Evolutionary conservation across 805 yeast species (phyloP).

Genomic region (Limtongia smithiae): DNA sequence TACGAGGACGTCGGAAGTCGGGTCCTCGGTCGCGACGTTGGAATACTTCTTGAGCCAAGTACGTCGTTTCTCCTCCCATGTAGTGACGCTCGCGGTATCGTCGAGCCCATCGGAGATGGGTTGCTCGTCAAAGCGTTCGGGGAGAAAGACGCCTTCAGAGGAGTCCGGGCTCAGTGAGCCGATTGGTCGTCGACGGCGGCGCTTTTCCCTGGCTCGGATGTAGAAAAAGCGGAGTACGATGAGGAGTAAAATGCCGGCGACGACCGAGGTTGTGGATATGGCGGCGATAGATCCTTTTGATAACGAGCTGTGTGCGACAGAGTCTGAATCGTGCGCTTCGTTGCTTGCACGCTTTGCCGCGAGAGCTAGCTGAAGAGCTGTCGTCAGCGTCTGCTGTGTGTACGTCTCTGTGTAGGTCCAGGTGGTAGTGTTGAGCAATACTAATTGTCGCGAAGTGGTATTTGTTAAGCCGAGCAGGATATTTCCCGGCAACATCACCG

Average conservation of each 20-base stretch:
- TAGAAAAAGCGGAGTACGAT: conserved; percentile 36
- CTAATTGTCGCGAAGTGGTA: conserved; percentile 3
- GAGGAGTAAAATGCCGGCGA: conserved; percentile 39
- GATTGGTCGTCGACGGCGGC: conserved; percentile 25
- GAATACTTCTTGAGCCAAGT: conserved; percentile 14
- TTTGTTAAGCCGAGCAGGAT: conserved; percentile 28
- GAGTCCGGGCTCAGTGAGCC: conserved; percentile 25
- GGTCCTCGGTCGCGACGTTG: background rate
- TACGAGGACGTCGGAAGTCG: background rate
- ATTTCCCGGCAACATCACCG: conserved; percentile 37
- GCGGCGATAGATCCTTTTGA: conserved; percentile 43
- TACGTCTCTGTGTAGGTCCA: conserved; percentile 16
- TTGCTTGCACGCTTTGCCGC: background rate
- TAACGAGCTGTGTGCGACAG: conserved; percentile 26
- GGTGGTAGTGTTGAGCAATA: conserved; percentile 15
- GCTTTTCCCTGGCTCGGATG: conserved; percentile 33
- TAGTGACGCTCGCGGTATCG: conserved; percentile 9
- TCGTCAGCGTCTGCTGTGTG: conserved; percentile 13
- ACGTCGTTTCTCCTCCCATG: conserved; percentile 21
- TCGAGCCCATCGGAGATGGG: background rate
- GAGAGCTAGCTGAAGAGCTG: conserved; percentile 25
- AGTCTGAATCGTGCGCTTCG: too few relatives aligned
- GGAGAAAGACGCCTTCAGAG: conserved; percentile 17
- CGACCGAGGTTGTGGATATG: conserved; percentile 46
- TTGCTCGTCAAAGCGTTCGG: conserved; percentile 7